Conservation (phyloP, 495 filamentous ascomycete genomes). For the Aspergillus asperescens region DNA sequence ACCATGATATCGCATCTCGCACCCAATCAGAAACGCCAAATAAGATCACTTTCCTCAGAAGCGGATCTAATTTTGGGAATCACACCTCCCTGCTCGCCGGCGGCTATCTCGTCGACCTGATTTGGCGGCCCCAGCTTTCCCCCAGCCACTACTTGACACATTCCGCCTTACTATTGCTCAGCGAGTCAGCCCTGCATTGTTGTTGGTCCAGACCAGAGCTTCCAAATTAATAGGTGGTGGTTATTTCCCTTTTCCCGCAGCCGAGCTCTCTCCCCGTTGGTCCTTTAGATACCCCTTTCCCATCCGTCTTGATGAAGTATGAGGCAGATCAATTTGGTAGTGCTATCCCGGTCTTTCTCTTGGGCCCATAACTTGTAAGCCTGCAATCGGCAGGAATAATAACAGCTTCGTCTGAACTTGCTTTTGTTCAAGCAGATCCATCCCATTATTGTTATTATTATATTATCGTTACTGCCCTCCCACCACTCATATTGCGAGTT, state of each 20-base stretch:
- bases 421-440: constrained; percentile 7
- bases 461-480: not conserved
- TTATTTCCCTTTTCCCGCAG: constrained; percentile 1
- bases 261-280: constrained; percentile 5
- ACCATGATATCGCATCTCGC: not conserved
- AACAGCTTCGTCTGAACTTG: not conserved
- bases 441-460: not conserved
- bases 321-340: not conserved
- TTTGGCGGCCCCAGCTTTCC: constrained; percentile 3
- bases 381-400: not conserved
- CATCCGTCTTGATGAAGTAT: not conserved
- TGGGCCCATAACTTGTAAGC: constrained; percentile 3
- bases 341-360: not conserved
- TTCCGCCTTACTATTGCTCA: not conserved
- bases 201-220: constrained; percentile 19
- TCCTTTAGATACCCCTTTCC: constrained; percentile 11
- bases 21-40: not conserved
- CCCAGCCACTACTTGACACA: constrained; percentile 1
- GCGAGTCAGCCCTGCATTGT: constrained; percentile 13
- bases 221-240: not conserved
- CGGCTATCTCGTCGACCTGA: constrained; percentile 5
- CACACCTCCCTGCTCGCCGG: constrained; percentile 2
- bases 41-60: not conserved
- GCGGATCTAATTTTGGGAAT: constrained; percentile 3
- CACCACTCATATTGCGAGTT: constrained; percentile 7